Percentiles rank a stretch among this genome's conserved stretches.
Evolutionary conservation across 2,329 filamentous ascomycete species (phyloP).

Genomic region (Stachybotrys echinatus): DNA sequence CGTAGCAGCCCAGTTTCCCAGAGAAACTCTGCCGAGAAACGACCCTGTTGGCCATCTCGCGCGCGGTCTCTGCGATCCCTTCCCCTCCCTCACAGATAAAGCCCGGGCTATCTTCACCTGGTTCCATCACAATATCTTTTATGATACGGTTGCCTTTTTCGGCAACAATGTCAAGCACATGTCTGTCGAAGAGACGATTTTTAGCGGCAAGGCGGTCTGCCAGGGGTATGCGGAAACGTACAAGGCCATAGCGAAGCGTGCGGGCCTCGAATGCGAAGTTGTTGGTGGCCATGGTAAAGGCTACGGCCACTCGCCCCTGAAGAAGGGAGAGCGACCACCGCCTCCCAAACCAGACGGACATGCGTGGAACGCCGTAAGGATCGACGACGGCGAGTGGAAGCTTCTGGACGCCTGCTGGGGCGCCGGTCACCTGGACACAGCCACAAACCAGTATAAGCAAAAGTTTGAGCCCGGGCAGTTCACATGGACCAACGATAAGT

Average conservation of each 20-base stretch:
- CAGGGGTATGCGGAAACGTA: conserved; percentile 86
- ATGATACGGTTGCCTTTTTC: conserved; percentile 79
- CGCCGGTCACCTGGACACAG: conserved; percentile 60
- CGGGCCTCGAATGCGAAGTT: conserved; percentile 72
- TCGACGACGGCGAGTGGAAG: conserved; percentile 87
- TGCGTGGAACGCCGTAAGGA: conserved; percentile 89
- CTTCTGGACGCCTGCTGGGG: conserved; percentile 92
- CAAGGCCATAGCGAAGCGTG: conserved; percentile 68
- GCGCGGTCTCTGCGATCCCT: conserved; percentile 69
- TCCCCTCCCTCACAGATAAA: conserved; percentile 81
- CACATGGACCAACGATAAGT: conserved; percentile 65
- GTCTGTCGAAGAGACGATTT: conserved; percentile 68
- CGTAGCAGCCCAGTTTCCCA: conserved; percentile 73
- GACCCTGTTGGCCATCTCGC: conserved; percentile 71
- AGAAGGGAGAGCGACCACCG: conserved; percentile 61
- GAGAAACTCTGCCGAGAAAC: conserved; percentile 59
- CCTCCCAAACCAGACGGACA: conserved; percentile 60
- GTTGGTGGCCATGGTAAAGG: conserved; percentile 83
- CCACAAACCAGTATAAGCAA: conserved; percentile 55
- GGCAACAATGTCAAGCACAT: conserved; percentile 60
- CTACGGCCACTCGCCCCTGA: conserved; percentile 61
- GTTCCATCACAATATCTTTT: conserved; percentile 89
- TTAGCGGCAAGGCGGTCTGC: conserved; percentile 79
- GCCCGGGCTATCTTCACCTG: conserved; percentile 90
- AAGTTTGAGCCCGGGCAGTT: conserved; percentile 62